phyloP scores from a whole-genome alignment of 805 yeast genomes.

The Candida tallmaniae region DNA sequence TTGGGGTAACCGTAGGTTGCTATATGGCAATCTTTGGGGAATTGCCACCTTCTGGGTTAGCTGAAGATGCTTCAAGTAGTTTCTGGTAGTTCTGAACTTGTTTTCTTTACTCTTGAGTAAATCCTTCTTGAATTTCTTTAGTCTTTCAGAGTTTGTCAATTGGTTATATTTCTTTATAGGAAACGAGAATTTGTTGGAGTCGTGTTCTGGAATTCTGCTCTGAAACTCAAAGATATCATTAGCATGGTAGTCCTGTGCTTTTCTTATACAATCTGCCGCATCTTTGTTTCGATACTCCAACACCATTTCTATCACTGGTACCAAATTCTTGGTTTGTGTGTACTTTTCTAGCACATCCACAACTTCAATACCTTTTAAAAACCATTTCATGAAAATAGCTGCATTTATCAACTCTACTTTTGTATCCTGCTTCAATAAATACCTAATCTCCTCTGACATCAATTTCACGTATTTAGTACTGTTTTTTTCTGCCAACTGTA shows the following conservation, averaged over 20 bases:
- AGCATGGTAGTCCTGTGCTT: background rate
- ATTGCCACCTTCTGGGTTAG: slow-evolving; percentile 21
- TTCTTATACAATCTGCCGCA: background rate
- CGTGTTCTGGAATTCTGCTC: slow-evolving; percentile 8
- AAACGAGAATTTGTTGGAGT: slow-evolving; percentile 7
- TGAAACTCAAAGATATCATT: slow-evolving; percentile 7
- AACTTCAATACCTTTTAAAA: background rate
- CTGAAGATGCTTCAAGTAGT: slow-evolving; percentile 27
- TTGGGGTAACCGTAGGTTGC: slow-evolving; percentile 9
- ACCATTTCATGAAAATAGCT: background rate
- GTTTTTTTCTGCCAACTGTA: background rate
- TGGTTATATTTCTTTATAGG: slow-evolving; percentile 5
- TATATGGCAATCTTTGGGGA: slow-evolving; percentile 29
- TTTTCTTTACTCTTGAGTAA: slow-evolving; percentile 10
- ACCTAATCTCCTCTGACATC: slow-evolving; percentile 5
- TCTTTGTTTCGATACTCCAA: background rate
- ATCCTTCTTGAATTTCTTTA: slow-evolving; percentile 11
- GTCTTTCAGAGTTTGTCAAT: slow-evolving; percentile 6
- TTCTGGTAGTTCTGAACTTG: slow-evolving; percentile 18
- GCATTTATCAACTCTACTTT: background rate
- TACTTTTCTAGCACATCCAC: background rate
- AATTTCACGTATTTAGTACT: slow-evolving; percentile 5
- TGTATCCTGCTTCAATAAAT: slow-evolving; percentile 5
- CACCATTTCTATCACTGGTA: background rate
- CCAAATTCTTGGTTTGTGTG: background rate